Evolutionary conservation across 2,329 filamentous ascomycete genomes (phyloP).

Genomic region (Fusarium chuoi): DNA sequence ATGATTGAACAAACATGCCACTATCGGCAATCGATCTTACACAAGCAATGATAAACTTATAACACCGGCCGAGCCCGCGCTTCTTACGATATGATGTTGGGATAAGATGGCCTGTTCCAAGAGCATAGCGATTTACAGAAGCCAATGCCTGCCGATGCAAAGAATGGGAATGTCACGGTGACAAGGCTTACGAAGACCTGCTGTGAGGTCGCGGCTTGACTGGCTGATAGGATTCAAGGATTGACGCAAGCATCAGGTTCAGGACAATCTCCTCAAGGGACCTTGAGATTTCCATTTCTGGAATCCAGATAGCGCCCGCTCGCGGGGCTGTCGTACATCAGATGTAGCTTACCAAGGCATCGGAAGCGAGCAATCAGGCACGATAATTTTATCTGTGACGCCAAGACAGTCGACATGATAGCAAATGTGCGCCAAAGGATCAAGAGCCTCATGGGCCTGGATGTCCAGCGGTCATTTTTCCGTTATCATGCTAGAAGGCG

Average conservation of each 20-base stretch:
- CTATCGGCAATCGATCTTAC: conserved; percentile 9
- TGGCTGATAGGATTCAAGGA: neutral
- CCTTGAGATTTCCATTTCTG: conserved; percentile 20
- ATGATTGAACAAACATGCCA: conserved; percentile 17
- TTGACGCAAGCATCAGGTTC: conserved; percentile 30
- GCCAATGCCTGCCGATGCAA: neutral
- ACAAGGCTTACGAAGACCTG: neutral
- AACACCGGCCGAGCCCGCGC: conserved; percentile 4
- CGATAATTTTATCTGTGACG: conserved; percentile 43
- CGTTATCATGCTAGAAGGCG: conserved; percentile 22
- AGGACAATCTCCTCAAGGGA: conserved; percentile 13
- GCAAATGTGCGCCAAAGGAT: conserved; percentile 8
- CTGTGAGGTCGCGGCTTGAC: neutral
- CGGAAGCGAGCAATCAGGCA: conserved; percentile 29
- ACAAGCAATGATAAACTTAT: neutral
- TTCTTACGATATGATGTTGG: conserved; percentile 16
- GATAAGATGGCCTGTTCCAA: conserved; percentile 16
- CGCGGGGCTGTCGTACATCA: conserved; percentile 2
- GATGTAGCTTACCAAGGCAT: conserved; percentile 24
- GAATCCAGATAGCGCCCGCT: conserved; percentile 30
- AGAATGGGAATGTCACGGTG: conserved; percentile 8
- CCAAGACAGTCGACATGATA: conserved; percentile 34
- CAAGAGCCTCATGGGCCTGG: conserved; percentile 11
- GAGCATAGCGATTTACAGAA: neutral
- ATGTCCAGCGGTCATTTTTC: conserved; percentile 20